Evolutionary conservation across 352 stramenopile genomes (phyloP), one percentile per base, ranked within the genome.

Genomic region (Phytophthora pinifolia): DNA sequence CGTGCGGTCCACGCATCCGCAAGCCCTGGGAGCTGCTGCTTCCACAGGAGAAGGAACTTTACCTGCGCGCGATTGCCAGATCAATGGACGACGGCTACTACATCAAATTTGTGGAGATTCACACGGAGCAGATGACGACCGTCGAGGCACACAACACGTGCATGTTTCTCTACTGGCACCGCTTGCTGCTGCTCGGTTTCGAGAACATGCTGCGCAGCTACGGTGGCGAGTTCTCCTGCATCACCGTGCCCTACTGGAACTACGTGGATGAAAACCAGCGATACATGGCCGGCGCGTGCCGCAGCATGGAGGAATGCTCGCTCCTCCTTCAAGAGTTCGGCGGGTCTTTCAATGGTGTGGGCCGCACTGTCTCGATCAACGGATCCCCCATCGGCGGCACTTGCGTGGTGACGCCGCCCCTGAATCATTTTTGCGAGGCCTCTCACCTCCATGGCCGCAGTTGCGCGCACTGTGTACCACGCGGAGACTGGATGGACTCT

Each of bases 131-230:
- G 51, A 90, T 93, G 81, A 91, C 79, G 39, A 85, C 80, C 0
- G 49, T 58, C 0, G 84, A 96, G 64, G 86, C 86, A 14, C 86
- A 96, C 57, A 75, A 79, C 39, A 94, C 83, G 59, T 94, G 84
- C 55, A 92, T 94, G 79, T 96, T 96, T 46, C 33, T 94, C 51
- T 94, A 91, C 53, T 96, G 86, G 86, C 86, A 96, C 56, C 86
- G 86, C 20, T 38, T 77, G 31, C 57, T 96, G 50, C 59, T 96
- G 10, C 65, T 94, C 13, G 86, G 71, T 4, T 96, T 91, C 56
- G 86, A 96, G 58, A 94, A 94, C 56, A 86, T 96, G 77, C 52
- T 96, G 30, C 77, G 86, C 9, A 77, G 72, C 33, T 88, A 89
- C 42, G 86, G 83, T 9, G 74, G 74, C 7, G 80, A 88, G 33